Evolutionary conservation across 176 grass and related monocot species (phyloP).

Genomic region (Ensete glaucum): DNA sequence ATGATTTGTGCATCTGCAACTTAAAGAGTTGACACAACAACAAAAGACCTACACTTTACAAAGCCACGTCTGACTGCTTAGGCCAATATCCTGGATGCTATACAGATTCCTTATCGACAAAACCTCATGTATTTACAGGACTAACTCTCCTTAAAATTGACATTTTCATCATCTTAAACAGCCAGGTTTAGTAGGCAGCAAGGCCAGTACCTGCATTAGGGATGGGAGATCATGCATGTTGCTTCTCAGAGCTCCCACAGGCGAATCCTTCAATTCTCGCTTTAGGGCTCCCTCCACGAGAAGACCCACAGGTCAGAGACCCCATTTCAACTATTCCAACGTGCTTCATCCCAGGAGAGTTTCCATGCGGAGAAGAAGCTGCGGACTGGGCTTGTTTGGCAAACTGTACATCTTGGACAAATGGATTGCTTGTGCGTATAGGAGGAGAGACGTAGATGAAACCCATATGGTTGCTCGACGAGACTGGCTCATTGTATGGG

Average conservation of each 20-base stretch:
- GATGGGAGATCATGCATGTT: constrained; percentile 34
- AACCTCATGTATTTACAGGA: not conserved
- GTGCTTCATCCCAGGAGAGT: constrained; percentile 42
- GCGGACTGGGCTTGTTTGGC: constrained; percentile 42
- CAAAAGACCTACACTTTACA: no score
- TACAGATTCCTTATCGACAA: not conserved
- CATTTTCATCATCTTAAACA: no score
- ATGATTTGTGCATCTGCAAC: no score
- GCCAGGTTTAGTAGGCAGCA: no score
- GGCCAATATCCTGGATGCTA: not conserved
- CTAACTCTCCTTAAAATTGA: no score
- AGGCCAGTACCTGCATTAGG: no score
- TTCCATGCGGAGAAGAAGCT: constrained; percentile 29
- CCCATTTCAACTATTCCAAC: constrained; percentile 41
- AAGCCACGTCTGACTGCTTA: no score
- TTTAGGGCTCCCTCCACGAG: constrained; percentile 45
- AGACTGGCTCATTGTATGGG: constrained; percentile 45
- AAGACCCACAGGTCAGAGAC: constrained; percentile 52
- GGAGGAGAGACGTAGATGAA: constrained; percentile 84
- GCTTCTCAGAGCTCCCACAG: constrained; percentile 46
- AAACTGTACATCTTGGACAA: constrained; percentile 70
- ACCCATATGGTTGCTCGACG: constrained; percentile 34
- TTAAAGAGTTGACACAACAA: no score
- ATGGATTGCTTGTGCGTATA: constrained; percentile 70
- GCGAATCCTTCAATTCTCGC: constrained; percentile 84